Conservation (phyloP, 495 filamentous ascomycete genomes). For the Aspergillus hancockii region DNA sequence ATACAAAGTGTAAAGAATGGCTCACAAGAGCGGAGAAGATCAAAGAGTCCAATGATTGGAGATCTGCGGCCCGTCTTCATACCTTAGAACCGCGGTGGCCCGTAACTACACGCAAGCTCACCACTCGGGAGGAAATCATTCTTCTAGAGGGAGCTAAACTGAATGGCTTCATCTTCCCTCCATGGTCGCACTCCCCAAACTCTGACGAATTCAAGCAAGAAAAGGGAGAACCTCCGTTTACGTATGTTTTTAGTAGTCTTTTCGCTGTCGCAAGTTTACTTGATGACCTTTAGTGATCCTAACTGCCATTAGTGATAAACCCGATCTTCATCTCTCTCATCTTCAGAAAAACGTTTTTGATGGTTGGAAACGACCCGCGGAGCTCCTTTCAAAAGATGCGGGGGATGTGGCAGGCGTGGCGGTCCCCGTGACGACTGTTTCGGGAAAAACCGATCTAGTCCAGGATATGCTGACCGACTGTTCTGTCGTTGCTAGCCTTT, state of each 20-base stretch:
- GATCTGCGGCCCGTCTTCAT: conserved; percentile 24
- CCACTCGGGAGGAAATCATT: conserved; percentile 76
- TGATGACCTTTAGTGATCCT: conserved; percentile 18
- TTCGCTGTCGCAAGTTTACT: background rate
- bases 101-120: conserved; percentile 59
- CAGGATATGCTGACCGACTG: conserved; percentile 95
- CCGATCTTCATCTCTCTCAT: conserved; percentile 67
- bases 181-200: conserved; percentile 67
- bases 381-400: conserved; percentile 42
- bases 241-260: conserved; percentile 44
- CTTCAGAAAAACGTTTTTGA: conserved; percentile 70
- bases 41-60: conserved; percentile 53
- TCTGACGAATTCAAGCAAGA: conserved; percentile 51
- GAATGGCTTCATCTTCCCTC: conserved; percentile 77
- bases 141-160: conserved; percentile 75
- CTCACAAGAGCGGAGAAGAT: conserved; percentile 71
- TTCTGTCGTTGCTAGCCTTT: conserved; percentile 94
- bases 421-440: conserved; percentile 54
- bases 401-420: conserved; percentile 9
- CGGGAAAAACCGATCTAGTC: conserved; percentile 70
- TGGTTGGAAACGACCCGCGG: conserved; percentile 76
- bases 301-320: conserved; percentile 59
- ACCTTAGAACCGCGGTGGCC: conserved; percentile 29
- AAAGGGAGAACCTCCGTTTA: conserved; percentile 45
- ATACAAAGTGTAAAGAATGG: conserved; percentile 64